A percentile compares a stretch with the other conserved stretches of the same genome.
Evolutionary conservation across 495 filamentous ascomycete species (phyloP).

Genomic region (Neurospora tetrasperma): DNA sequence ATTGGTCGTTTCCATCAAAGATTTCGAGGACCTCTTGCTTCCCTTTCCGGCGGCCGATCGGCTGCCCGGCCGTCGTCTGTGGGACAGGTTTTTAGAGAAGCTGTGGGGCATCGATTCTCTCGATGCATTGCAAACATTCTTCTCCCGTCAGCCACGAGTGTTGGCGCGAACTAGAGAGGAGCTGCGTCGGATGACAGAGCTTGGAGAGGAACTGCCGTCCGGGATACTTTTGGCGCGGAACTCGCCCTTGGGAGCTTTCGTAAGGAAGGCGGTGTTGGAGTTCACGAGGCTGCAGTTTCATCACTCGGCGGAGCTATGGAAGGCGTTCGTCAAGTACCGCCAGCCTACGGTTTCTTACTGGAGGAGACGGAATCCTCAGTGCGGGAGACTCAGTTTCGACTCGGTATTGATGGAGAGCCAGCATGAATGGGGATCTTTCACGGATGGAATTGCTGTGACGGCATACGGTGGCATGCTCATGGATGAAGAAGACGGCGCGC

Average conservation of each 20-base stretch:
- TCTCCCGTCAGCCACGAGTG: slow-evolving; percentile 45
- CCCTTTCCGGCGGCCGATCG: slow-evolving; percentile 45
- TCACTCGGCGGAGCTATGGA: slow-evolving; percentile 68
- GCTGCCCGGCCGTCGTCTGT: slow-evolving; percentile 67
- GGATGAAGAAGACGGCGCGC: slow-evolving; percentile 28
- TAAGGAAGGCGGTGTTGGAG: slow-evolving; percentile 66
- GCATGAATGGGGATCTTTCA: slow-evolving; percentile 32
- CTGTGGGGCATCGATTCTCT: slow-evolving; percentile 78
- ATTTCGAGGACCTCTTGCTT: slow-evolving; percentile 55
- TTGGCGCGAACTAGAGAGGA: slow-evolving; percentile 54
- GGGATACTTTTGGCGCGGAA: slow-evolving; percentile 47
- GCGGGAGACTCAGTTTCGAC: slow-evolving; percentile 57
- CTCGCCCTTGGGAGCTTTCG: slow-evolving; percentile 79
- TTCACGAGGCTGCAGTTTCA: slow-evolving; percentile 72
- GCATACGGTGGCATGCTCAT: slow-evolving; percentile 51
- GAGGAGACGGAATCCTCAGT: slow-evolving; percentile 55
- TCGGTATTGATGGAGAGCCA: slow-evolving; percentile 45
- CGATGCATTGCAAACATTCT: slow-evolving; percentile 65
- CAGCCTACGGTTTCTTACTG: slow-evolving; percentile 62
- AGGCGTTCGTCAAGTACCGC: slow-evolving; percentile 65
- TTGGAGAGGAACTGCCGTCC: slow-evolving; percentile 20
- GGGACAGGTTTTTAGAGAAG: slow-evolving; percentile 75
- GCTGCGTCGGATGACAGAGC: slow-evolving; percentile 31
- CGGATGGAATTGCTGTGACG: slow-evolving; percentile 37
- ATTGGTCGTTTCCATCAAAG: slow-evolving; percentile 51